A percentile compares a stretch with the other conserved stretches of the same genome.
These are phyloP conservation scores for Microdochium nivale DNA, from an alignment of 2,329 filamentous ascomycete genomes.

Conservation along the genomic window DNA sequence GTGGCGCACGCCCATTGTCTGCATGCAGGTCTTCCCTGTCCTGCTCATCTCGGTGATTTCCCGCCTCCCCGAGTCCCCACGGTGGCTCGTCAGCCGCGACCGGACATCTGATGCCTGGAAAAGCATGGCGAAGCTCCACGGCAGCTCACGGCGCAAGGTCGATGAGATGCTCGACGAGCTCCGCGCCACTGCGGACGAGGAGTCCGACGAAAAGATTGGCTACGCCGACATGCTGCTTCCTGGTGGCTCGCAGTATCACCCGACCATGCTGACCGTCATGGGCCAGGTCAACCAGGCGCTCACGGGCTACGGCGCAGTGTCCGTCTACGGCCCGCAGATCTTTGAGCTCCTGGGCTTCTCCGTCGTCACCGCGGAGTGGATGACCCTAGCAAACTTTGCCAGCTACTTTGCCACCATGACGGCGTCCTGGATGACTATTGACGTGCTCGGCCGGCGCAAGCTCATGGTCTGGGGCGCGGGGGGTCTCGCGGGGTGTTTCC, in stretches of 20 bases:
- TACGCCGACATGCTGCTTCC: slow-evolving; percentile 52
- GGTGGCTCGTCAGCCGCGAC: slow-evolving; percentile 47
- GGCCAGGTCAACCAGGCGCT: slow-evolving; percentile 53
- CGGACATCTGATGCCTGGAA: slow-evolving; percentile 38
- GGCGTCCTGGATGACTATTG: slow-evolving; percentile 50
- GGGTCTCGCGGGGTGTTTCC: slow-evolving; percentile 37
- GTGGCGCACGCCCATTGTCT: slow-evolving; percentile 51
- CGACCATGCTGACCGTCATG: slow-evolving; percentile 53
- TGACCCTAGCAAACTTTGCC: slow-evolving; percentile 52
- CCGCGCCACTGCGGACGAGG: slow-evolving; percentile 37
- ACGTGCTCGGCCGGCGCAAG: slow-evolving; percentile 42
- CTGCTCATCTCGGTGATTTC: slow-evolving; percentile 42
- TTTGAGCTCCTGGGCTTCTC: slow-evolving; percentile 52
- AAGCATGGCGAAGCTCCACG: slow-evolving; percentile 38
- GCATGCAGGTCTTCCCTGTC: slow-evolving; percentile 51
- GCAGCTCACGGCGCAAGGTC: slow-evolving; percentile 32
- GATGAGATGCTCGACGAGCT: slow-evolving; percentile 40
- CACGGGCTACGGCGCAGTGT: slow-evolving; percentile 50
- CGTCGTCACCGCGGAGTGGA: slow-evolving; percentile 39
- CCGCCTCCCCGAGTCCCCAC: slow-evolving; percentile 45
- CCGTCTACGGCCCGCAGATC: slow-evolving; percentile 55
- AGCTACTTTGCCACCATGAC: slow-evolving; percentile 56
- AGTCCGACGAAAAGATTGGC: slow-evolving; percentile 33
- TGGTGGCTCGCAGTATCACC: slow-evolving; percentile 46
- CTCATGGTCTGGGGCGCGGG: slow-evolving; percentile 44